These are phyloP conservation scores for Boletus sp. DNA, from an alignment of 768 basidiomycete species.

Conservation along the genomic window DNA sequence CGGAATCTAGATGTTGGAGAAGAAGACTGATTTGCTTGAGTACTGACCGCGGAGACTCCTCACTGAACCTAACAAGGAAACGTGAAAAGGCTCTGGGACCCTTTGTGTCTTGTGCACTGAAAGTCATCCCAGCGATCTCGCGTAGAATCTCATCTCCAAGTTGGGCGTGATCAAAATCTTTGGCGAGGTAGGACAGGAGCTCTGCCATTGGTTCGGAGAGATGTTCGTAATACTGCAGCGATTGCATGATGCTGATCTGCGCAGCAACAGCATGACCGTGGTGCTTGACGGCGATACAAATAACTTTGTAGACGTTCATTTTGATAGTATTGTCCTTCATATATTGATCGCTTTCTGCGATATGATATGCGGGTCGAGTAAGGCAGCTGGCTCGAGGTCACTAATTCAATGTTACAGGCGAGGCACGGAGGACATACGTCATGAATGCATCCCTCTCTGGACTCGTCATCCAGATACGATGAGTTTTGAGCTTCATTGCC, in stretches of 20 bases:
- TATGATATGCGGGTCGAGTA: conserved; percentile 81
- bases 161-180: conserved; percentile 85
- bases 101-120: conserved; percentile 81
- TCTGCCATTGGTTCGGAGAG: conserved; percentile 94
- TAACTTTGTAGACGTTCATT: conserved; percentile 77
- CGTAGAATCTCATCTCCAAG: conserved; percentile 89
- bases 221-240: conserved; percentile 91
- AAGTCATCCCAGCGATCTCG: conserved; percentile 77
- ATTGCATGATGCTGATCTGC: conserved; percentile 88
- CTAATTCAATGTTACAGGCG: background rate
- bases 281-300: conserved; percentile 89
- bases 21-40: conserved; percentile 88
- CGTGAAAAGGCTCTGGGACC: conserved; percentile 80
- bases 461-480: conserved; percentile 87
- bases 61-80: conserved; percentile 79
- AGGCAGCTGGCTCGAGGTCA: conserved; percentile 59
- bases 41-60: conserved; percentile 73
- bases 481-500: conserved; percentile 61
- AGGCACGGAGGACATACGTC: conserved; percentile 37
- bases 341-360: conserved; percentile 81
- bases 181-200: conserved; percentile 70
- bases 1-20: conserved; percentile 84
- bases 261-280: conserved; percentile 82
- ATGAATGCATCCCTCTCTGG: conserved; percentile 85
- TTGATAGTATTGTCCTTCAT: conserved; percentile 79